Base-by-base conservation (phyloP, 805 yeast genomes). In the Candida morakotiae region DNA sequence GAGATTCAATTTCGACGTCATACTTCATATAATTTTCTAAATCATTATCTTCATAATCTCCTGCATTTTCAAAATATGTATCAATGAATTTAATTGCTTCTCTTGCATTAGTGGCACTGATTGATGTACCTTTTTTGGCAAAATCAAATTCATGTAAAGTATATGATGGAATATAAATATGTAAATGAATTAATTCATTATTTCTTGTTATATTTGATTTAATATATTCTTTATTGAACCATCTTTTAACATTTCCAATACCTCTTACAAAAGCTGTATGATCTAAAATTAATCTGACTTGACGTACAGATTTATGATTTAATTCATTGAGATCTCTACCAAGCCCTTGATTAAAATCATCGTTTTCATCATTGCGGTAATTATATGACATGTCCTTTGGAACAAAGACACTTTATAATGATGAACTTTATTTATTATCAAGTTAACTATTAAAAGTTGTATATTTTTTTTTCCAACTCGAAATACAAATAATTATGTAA, bases 221-320 rank as follows among this genome's bases (percentile, higher is more conserved):
- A 24, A 63, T 52, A 36, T 59, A 62, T 34, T 65, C 53, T 45
- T 64, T 49, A 34, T 67, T 60, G 40, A 71, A 65, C 88, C 88
- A 83, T 47, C 77, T 60, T 51, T 77, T 77, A 49, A 83, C 67
- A 48, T 77, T 78, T 0, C 85, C 86, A 31, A 83, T 64, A 2
- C 87, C 91, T 38, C 80, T 74, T 14, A 79, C 77, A 43, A 83
- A 67, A 2, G 85, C 80, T 5, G 85, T 73, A 15, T 81, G 83
- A 51, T 83, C 89, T 28, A 83, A 49, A 14, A 83, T 77, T 41
- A 81, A 65, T 27, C 43, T 35, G 11, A 40, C 43, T 11, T 34
- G 36, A 23, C 42, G 42, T 28, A 28, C 32, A n/a, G 13, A n/a
- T 28, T n/a, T 26, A 26, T 26, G 5, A 8, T 9, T 9, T 8